These are phyloP conservation scores for Cronartium quercuum DNA, from an alignment of 1,284 basidiomycete species.

Conservation along the genomic window DNA sequence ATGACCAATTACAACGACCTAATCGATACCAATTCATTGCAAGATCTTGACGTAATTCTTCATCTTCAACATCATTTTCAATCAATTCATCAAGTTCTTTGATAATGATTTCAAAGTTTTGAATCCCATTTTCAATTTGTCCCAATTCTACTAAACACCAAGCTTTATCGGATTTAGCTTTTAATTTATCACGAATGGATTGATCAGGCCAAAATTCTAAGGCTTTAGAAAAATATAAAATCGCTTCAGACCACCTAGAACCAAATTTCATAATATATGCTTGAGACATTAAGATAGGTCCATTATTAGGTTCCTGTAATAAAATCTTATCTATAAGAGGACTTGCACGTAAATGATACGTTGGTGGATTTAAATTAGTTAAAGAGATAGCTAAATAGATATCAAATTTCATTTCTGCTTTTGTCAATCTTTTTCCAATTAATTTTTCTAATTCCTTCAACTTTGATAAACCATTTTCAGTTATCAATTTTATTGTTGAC, in stretches of 20 bases:
- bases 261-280: conserved; percentile 67
- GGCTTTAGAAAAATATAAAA: conserved; percentile 57
- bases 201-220: conserved; percentile 49
- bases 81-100: conserved; percentile 44
- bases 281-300: conserved; percentile 64
- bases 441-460: conserved; percentile 59
- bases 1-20: neutral
- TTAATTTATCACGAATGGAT: conserved; percentile 48
- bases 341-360: conserved; percentile 74
- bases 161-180: conserved; percentile 58
- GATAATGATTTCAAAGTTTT: conserved; percentile 60
- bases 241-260: conserved; percentile 66
- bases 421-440: conserved; percentile 57
- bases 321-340: conserved; percentile 69
- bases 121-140: conserved; percentile 56
- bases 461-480: conserved; percentile 64
- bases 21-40: conserved; percentile 42
- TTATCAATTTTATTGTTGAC: conserved; percentile 63
- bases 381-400: conserved; percentile 64
- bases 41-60: conserved; percentile 39
- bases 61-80: conserved; percentile 46
- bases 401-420: conserved; percentile 61
- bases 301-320: conserved; percentile 59
- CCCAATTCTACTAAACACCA: conserved; percentile 72
- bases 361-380: conserved; percentile 79